A percentile compares a stretch with the other conserved stretches of the same genome.
These are phyloP conservation scores for Apiospora marii DNA, from an alignment of 2,329 filamentous ascomycete species.

Conservation along the genomic window DNA sequence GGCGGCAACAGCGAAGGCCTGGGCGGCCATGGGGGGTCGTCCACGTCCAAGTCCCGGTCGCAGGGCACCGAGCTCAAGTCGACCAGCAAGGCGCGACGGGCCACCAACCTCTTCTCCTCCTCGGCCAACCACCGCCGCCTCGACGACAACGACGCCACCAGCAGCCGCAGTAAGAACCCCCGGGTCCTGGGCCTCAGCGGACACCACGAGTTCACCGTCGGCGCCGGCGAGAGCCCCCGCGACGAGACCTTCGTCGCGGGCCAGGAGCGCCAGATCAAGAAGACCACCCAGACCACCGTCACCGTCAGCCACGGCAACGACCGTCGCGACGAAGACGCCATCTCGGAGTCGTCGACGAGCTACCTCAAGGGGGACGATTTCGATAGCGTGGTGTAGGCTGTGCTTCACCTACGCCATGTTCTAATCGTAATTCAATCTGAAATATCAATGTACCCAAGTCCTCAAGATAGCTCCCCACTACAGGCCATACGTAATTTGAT, in stretches of 20 bases:
- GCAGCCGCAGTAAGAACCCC: slow-evolving; percentile 26
- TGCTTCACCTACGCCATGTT: no score
- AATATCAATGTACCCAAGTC: no score
- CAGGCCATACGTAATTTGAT: no score
- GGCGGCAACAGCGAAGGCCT: slow-evolving; percentile 12
- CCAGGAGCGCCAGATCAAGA: slow-evolving; percentile 5
- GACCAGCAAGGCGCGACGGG: slow-evolving; percentile 19
- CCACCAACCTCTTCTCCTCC: not conserved
- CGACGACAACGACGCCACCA: slow-evolving; percentile 22
- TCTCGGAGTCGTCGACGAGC: slow-evolving; percentile 11
- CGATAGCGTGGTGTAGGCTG: not conserved
- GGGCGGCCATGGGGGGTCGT: not conserved
- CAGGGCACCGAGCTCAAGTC: slow-evolving; percentile 8
- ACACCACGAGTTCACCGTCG: not conserved
- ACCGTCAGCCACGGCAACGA: not conserved
- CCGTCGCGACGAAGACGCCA: not conserved
- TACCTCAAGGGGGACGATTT: not conserved
- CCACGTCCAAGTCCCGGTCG: slow-evolving; percentile 8
- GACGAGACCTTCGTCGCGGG: not conserved
- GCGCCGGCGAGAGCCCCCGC: not conserved
- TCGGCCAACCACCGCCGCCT: not conserved
- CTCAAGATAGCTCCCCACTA: no score
- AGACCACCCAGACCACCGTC: slow-evolving; percentile 5
- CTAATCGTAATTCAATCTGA: no score
- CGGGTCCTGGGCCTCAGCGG: slow-evolving; percentile 24